A percentile compares a stretch with the other conserved stretches of the same genome.
Conservation (phyloP, 441 rosid genomes). For the Mallotus japonicus region DNA sequence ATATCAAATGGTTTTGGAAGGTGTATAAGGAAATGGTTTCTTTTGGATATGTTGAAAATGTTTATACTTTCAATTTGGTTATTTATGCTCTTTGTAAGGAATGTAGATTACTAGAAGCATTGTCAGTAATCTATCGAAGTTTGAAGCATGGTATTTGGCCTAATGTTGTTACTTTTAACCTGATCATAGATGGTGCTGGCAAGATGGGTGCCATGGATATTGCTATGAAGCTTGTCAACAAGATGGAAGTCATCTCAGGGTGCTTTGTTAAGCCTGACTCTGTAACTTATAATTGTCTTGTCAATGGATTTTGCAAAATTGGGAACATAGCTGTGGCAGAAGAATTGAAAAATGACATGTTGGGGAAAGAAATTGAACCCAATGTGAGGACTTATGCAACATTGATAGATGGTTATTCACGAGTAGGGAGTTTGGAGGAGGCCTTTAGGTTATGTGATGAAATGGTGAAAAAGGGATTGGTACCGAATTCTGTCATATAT, state of each 20-base stretch:
- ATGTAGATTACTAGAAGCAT: constrained; percentile 41
- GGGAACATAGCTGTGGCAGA: constrained; percentile 46
- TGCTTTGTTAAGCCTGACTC: constrained; percentile 43
- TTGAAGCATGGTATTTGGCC: constrained; percentile 61
- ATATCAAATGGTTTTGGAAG: constrained; percentile 41
- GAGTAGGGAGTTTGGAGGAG: constrained; percentile 49
- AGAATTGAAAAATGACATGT: constrained; percentile 42
- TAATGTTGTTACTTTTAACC: constrained; percentile 71
- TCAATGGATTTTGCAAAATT: constrained; percentile 65
- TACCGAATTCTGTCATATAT: constrained; percentile 61
- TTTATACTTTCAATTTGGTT: constrained; percentile 55
- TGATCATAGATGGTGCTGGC: constrained; percentile 69
- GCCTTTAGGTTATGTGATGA: constrained; percentile 47
- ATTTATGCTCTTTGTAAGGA: constrained; percentile 60
- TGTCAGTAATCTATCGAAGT: constrained; percentile 53
- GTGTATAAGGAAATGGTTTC: constrained; percentile 54
- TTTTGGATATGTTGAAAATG: constrained; percentile 56
- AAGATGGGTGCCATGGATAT: constrained; percentile 51
- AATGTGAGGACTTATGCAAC: constrained; percentile 81
- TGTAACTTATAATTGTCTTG: constrained; percentile 54
- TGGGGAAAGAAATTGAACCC: constrained; percentile 48
- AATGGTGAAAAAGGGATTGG: constrained; percentile 54
- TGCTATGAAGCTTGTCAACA: constrained; percentile 42
- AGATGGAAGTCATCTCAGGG: constrained; percentile 58
- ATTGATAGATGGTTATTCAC: constrained; percentile 61